These are phyloP conservation scores for Blumeria hordei DNA, from an alignment of 2,329 filamentous ascomycete species.

Conservation along the genomic window DNA sequence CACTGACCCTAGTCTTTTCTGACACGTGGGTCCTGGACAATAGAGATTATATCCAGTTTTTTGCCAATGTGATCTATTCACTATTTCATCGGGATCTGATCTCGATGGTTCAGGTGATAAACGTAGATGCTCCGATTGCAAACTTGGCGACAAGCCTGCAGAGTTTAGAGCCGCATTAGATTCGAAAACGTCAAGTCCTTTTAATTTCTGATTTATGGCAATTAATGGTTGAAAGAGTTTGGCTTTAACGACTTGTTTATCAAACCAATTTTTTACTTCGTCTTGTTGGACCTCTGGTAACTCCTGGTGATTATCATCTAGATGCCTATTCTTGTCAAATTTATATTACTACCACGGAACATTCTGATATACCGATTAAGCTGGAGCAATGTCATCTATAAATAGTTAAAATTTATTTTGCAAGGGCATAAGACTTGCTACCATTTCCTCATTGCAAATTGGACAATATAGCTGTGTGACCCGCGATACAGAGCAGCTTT, in stretches of 20 bases:
- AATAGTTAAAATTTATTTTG: slow-evolving; percentile 6
- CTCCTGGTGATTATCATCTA: slow-evolving; percentile 51
- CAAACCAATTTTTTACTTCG: slow-evolving; percentile 60
- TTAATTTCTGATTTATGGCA: slow-evolving; percentile 51
- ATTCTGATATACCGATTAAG: slow-evolving; percentile 40
- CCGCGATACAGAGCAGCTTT: slow-evolving; percentile 26
- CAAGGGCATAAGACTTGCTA: slow-evolving; percentile 17
- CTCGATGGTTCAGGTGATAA: slow-evolving; percentile 13
- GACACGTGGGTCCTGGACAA: slow-evolving; percentile 75
- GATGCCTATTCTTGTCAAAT: slow-evolving; percentile 26
- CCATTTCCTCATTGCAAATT: slow-evolving; percentile 98
- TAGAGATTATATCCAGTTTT: slow-evolving; percentile 44
- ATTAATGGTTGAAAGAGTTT: slow-evolving; percentile 53
- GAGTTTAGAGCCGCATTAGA: slow-evolving; percentile 34
- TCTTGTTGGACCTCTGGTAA: slow-evolving; percentile 49
- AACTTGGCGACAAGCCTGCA: slow-evolving; percentile 11
- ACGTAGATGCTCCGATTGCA: slow-evolving; percentile 16
- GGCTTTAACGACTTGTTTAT: slow-evolving; percentile 49
- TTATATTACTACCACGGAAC: slow-evolving; percentile 7
- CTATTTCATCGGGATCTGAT: slow-evolving; percentile 65
- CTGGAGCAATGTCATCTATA: slow-evolving; percentile 69
- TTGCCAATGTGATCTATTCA: slow-evolving; percentile 81
- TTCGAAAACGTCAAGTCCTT: slow-evolving; percentile 52
- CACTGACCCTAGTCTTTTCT: slow-evolving; percentile 49
- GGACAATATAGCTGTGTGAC: slow-evolving; percentile 62